Evolutionary conservation across 2,329 filamentous ascomycete genomes (phyloP).

Genomic region (Emmonsiellopsis sp.): DNA sequence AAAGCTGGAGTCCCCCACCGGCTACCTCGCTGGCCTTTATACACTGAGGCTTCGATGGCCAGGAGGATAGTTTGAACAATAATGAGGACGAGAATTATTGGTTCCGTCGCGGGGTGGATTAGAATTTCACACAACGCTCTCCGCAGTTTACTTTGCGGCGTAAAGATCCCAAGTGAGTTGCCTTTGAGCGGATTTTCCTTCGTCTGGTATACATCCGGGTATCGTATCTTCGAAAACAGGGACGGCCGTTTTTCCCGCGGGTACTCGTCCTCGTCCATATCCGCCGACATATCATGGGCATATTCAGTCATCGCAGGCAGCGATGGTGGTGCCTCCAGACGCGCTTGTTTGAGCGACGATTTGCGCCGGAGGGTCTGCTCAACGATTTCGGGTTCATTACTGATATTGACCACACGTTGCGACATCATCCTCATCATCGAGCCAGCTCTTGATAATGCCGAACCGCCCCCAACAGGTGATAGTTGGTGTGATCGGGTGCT

Average conservation of each 20-base stretch:
- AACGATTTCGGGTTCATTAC: conserved; percentile 77
- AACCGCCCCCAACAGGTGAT: conserved; percentile 52
- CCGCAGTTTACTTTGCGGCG: conserved; percentile 66
- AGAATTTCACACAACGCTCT: conserved; percentile 70
- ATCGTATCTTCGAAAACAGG: conserved; percentile 15
- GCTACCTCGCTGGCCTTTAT: conserved; percentile 44
- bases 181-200: conserved; percentile 71
- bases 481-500: conserved; percentile 43
- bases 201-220: conserved; percentile 29
- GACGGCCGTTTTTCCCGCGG: conserved; percentile 24
- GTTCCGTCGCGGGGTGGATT: conserved; percentile 79
- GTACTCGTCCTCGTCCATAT: conserved; percentile 27
- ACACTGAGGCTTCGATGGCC: conserved; percentile 73
- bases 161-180: conserved; percentile 75
- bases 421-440: conserved; percentile 82
- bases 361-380: conserved; percentile 61
- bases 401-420: conserved; percentile 93
- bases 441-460: conserved; percentile 58
- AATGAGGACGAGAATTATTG: conserved; percentile 77
- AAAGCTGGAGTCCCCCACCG: conserved; percentile 58
- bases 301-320: conserved; percentile 41
- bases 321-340: conserved; percentile 44
- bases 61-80: conserved; percentile 81
- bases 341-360: conserved; percentile 40
- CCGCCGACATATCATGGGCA: conserved; percentile 34